Conservation (phyloP, 225 moss, liverwort and hornwort species). For the Antitrichia curtipendula region DNA sequence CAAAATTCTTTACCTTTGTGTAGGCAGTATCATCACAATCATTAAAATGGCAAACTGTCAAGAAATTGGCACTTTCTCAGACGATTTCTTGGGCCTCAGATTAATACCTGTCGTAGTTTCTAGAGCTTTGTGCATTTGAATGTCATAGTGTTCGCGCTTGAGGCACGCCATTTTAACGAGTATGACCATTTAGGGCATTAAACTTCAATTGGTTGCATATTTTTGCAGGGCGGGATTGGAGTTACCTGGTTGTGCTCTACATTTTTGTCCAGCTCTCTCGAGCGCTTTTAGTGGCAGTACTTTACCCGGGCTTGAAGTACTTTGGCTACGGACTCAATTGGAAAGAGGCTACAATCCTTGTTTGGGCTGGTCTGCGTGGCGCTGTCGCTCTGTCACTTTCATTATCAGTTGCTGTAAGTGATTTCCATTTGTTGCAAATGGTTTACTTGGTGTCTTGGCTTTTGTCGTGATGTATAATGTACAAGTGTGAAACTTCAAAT, state of each 20-base stretch:
- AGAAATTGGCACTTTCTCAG: not conserved
- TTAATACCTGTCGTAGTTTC: not conserved
- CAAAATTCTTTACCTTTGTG: not conserved
- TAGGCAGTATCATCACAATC: not conserved
- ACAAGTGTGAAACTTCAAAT: not conserved
- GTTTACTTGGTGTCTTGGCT: not conserved
- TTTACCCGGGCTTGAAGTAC: constrained; percentile 76
- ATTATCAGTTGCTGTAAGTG: constrained; percentile 76
- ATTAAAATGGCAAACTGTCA: not conserved
- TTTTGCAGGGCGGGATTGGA: constrained; percentile 76
- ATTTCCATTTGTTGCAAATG: not conserved
- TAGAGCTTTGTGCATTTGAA: not conserved
- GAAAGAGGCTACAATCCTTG: constrained; percentile 71
- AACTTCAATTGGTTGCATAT: not conserved
- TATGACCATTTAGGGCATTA: not conserved
- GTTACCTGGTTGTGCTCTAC: constrained; percentile 70
- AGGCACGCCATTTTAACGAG: not conserved
- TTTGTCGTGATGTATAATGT: not conserved
- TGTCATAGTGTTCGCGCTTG: not conserved
- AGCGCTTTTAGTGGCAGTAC: constrained; percentile 37
- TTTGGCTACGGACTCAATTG: constrained; percentile 87
- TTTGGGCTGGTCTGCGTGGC: constrained; percentile 93
- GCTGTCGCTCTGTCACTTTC: constrained; percentile 93
- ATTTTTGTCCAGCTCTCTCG: constrained; percentile 83
- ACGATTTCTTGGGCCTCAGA: not conserved